Evolutionary conservation across 306 rosid genomes (phyloP).

Genomic region (Herpetospermum pedunculosum): DNA sequence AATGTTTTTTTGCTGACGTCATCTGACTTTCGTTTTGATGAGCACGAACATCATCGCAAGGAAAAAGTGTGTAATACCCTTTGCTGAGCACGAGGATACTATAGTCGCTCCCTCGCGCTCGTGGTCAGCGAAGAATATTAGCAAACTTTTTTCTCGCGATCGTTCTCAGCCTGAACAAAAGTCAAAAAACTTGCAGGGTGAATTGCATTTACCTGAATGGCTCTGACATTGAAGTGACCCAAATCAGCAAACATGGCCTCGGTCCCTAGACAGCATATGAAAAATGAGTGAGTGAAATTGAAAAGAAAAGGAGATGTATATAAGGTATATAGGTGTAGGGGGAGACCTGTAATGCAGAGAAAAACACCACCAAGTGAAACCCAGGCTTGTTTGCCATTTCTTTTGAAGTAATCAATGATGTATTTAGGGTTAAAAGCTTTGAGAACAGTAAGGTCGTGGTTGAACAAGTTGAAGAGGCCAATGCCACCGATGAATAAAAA

Average conservation of each 20-base stretch:
- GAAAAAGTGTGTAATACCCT: too few relatives aligned
- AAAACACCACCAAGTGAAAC: conserved; percentile 52
- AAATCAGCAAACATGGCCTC: conserved; percentile 96
- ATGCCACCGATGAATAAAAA: conserved; percentile 38
- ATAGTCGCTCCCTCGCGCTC: too few relatives aligned
- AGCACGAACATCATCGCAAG: too few relatives aligned
- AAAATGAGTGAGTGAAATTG: not conserved
- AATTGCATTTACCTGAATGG: conserved; percentile 41
- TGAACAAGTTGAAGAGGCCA: conserved; percentile 49
- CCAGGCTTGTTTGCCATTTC: conserved; percentile 47
- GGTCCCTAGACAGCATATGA: conserved; percentile 28
- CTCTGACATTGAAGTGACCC: conserved; percentile 64
- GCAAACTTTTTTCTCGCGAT: too few relatives aligned
- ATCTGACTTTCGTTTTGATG: too few relatives aligned
- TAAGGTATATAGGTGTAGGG: not conserved
- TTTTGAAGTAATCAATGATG: conserved; percentile 26
- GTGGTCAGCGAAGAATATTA: too few relatives aligned
- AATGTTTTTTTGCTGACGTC: too few relatives aligned
- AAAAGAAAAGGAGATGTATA: too few relatives aligned
- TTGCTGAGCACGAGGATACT: too few relatives aligned
- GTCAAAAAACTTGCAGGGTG: too few relatives aligned
- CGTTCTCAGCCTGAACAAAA: too few relatives aligned
- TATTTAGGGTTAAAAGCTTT: conserved; percentile 48
- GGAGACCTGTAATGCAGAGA: conserved; percentile 40
- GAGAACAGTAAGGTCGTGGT: conserved; percentile 28